Base-by-base conservation (phyloP, 208 protist genomes). In the Trypanosomatidae sp. region DNA sequence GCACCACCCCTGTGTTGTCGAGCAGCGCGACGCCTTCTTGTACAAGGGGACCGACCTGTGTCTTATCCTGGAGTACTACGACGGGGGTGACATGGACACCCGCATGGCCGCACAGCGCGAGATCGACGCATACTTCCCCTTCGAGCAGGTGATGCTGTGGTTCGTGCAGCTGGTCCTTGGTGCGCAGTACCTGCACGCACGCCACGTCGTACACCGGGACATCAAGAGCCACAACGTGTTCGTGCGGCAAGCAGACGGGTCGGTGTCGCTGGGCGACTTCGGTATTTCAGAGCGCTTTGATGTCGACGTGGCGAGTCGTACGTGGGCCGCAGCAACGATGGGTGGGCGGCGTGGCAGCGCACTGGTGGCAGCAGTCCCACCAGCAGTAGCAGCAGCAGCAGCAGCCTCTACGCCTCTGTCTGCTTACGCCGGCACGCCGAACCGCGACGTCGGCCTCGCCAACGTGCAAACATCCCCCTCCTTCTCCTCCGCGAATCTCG, bases 181-280 rank as follows among this genome's bases (percentile, higher is more conserved):
- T 9, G 72, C 93, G 28, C 85, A 98, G 52, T 96, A 96, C 77
- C 75, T 98, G 43, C 94, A 98, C 70, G 58, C 71, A 1, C 52
- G 87, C 53, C 73, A 87, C 62, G 87, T 98, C 30, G 67, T 96
- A 2, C 95, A 98, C 72, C 86, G 95, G 22, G 95, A 98, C 58
- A 77, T 98, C 69, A 98, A 98, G 56, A 89, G 82, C 2, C 92
- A 96, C 60, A 98, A 98, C 70, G 81, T 98, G 39, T 98, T 98
- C 66, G 33, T 97, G 12, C 82, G 94, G 22, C 47, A 75, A 25
- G 13, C 55, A 25, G 86, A 80, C 25, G 53, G 74, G 13, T 75
- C 81, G 44, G 84, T 98, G 41, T 91, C 88, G 17, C 79, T 97
- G 47, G 93, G 92, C 25, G 95, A 97, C 73, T 94, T 98, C 74